A percentile compares a stretch with the other conserved stretches of the same genome.
Evolutionary conservation across 2,329 filamentous ascomycete genomes (phyloP).

Genomic region (Aspergillus caelatus): DNA sequence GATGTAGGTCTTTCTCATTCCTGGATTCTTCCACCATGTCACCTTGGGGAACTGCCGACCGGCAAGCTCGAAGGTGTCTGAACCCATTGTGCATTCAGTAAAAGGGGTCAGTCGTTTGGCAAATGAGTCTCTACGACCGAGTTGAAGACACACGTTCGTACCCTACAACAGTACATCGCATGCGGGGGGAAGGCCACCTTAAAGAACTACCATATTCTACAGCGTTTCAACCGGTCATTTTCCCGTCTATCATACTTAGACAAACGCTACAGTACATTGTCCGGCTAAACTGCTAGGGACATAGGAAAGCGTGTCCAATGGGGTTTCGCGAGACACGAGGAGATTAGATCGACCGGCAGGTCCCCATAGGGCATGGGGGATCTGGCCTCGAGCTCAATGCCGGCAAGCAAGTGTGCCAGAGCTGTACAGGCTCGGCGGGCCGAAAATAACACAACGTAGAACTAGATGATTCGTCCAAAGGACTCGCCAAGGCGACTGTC

Average conservation of each 20-base stretch:
- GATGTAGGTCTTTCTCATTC: constrained; percentile 28
- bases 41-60: constrained; percentile 26
- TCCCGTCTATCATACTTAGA: not conserved
- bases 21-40: constrained; percentile 28
- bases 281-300: constrained; percentile 1
- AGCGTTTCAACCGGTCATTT: constrained; percentile 12
- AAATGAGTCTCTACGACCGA: not conserved
- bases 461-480: constrained; percentile 3
- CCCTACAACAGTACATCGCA: not conserved
- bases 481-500: not conserved
- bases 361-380: not conserved
- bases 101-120: not conserved
- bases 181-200: not conserved
- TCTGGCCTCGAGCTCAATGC: not conserved
- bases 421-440: not conserved
- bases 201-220: not conserved
- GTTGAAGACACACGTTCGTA: not conserved
- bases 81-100: constrained; percentile 13
- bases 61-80: constrained; percentile 22
- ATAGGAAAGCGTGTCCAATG: not conserved
- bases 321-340: not conserved
- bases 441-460: not conserved
- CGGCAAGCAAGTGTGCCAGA: not conserved
- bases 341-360: not conserved
- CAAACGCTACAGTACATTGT: not conserved